Conservation (phyloP, 805 yeast species). For the Teunomyces stri region DNA sequence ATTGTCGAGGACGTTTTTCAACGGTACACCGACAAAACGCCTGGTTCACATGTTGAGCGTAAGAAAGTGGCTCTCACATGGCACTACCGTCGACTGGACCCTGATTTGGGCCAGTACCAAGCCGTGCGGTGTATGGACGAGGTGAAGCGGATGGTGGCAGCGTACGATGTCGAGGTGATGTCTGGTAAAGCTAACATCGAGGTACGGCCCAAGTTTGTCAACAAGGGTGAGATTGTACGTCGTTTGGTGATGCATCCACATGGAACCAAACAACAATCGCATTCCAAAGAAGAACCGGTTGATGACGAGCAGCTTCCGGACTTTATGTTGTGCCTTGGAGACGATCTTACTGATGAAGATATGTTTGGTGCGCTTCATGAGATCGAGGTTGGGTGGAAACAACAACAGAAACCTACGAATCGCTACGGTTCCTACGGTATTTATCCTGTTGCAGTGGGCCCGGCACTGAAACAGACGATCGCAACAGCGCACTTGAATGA, state of each 20-base stretch:
- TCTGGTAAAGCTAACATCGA: constrained; percentile 95
- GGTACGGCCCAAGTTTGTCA: constrained; percentile 92
- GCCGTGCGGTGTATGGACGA: constrained; percentile 71
- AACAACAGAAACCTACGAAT: constrained; percentile 40
- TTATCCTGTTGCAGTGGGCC: constrained; percentile 88
- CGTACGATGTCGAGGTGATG: constrained; percentile 91
- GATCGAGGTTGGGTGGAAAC: constrained; percentile 55
- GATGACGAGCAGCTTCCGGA: constrained; percentile 61
- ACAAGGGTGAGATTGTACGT: constrained; percentile 94
- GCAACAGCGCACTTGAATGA: constrained; percentile 85
- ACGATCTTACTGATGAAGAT: constrained; percentile 96
- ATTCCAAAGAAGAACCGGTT: constrained; percentile 7
- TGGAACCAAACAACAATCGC: constrained; percentile 28
- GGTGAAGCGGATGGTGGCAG: constrained; percentile 57
- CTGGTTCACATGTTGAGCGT: constrained; percentile 81
- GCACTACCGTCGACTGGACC: constrained; percentile 96
- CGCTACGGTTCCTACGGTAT: constrained; percentile 57
- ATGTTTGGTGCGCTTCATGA: constrained; percentile 81
- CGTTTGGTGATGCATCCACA: constrained; percentile 66
- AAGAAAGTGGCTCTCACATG: constrained; percentile 95
- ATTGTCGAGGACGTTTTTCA: constrained; percentile 72
- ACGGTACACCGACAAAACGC: constrained; percentile 81
- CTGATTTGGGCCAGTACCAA: constrained; percentile 86
- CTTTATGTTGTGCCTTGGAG: constrained; percentile 88
- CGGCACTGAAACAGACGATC: constrained; percentile 79